Evolutionary conservation across 257 asterid genomes (phyloP).

Genomic region (Nicotiana benthamiana): DNA sequence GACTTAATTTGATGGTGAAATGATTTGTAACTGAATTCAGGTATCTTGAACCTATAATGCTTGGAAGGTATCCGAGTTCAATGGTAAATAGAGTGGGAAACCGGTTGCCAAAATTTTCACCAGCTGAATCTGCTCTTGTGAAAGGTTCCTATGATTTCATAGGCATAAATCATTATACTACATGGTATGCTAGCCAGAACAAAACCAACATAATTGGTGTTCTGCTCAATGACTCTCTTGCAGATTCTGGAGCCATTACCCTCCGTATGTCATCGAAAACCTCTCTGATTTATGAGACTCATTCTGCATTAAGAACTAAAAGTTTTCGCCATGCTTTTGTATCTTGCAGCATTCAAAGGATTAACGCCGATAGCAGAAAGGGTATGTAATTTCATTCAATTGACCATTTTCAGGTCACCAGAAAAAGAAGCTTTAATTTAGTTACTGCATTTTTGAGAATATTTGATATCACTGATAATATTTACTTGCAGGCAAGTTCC

Average conservation of each 20-base stretch:
- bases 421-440: too few species aligned
- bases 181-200: constrained; percentile 20
- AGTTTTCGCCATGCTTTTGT: not conserved
- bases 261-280: constrained; percentile 42
- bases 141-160: constrained; percentile 17
- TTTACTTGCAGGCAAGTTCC: constrained; percentile 56
- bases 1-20: not conserved
- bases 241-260: constrained; percentile 54
- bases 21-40: not conserved
- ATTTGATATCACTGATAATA: not conserved
- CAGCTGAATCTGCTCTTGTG: not conserved
- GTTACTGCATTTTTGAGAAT: not conserved
- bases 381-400: constrained; percentile 21
- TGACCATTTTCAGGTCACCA: not conserved
- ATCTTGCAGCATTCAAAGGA: constrained; percentile 32
- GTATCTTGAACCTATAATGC: constrained; percentile 10
- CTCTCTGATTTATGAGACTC: not conserved
- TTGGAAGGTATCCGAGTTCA: constrained; percentile 5
- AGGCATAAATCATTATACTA: constrained; percentile 15
- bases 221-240: constrained; percentile 44
- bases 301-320: not conserved
- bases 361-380: constrained; percentile 32
- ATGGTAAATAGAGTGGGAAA: constrained; percentile 7
- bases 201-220: constrained; percentile 35
- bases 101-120: constrained; percentile 2